Evolutionary conservation across 78 protist genomes (phyloP).

Genomic region (Guillardia theta): DNA sequence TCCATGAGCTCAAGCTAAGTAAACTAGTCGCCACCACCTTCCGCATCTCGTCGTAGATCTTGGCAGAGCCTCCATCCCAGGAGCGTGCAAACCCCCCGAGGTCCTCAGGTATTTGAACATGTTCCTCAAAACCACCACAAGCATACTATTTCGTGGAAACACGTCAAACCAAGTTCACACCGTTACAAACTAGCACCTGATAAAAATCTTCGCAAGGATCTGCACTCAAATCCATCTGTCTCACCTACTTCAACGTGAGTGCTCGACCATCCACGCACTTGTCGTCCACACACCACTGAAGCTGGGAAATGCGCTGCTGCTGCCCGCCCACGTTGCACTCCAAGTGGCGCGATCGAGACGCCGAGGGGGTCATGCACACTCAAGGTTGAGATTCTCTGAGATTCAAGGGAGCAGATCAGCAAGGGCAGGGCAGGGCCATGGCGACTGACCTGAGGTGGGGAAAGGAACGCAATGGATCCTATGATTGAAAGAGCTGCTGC

Average conservation of each 20-base stretch:
- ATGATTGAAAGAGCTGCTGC: too few species aligned
- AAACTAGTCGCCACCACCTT: background rate
- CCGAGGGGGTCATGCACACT: too few species aligned
- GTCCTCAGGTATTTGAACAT: background rate
- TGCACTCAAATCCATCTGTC: background rate
- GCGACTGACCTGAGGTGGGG: too few species aligned
- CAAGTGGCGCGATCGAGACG: background rate
- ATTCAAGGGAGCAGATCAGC: too few species aligned
- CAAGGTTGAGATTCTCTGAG: too few species aligned
- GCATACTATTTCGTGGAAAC: background rate
- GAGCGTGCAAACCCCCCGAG: background rate
- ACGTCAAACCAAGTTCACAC: background rate
- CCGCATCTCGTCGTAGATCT: background rate
- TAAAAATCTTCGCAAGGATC: constrained; percentile 41
- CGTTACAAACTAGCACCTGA: background rate
- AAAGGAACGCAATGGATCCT: too few species aligned
- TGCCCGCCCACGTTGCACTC: background rate
- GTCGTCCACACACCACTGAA: background rate
- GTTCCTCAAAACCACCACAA: background rate
- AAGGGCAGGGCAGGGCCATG: too few species aligned
- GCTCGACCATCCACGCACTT: too few species aligned
- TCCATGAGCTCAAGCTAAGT: background rate
- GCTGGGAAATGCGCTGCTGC: background rate
- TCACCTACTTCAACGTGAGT: too few species aligned
- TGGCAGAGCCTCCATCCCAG: constrained; percentile 15